Base-by-base conservation (phyloP, 2,329 filamentous ascomycete genomes). In the Fusarium veterinarium region DNA sequence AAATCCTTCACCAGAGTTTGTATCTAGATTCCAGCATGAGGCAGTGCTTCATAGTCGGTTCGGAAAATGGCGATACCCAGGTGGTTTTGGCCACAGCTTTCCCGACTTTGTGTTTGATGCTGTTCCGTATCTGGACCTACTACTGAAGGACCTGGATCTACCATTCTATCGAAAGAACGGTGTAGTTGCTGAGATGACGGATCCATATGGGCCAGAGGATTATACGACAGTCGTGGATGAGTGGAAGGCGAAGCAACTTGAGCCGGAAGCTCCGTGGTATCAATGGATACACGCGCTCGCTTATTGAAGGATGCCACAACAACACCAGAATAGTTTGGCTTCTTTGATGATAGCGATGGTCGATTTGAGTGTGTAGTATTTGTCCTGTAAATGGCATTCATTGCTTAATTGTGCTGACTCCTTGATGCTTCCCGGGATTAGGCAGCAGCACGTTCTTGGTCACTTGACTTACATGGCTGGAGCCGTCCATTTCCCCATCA, bases 91-190 rank as follows among this genome's bases (percentile, higher is more conserved):
- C 2, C 84, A 83, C 42, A 86, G 84, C 76, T 85, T 87, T 64
- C 91, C 91, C 0, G 92, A 93, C 78, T 91, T 95, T 72, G 90
- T 93, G 23, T 95, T 95, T 76, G 93, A 96, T 79, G 88, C 88
- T 0, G 79, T 95, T 60, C 92, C 92, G 8, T 96, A 94, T 65
- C 79, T 94, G 23, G 93, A 95, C 79, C 76, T 91, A 76, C 79
- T 95, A 77, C 78, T 93, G 67, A 81, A 83, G 8, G 93, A 95
- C 79, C 75, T 95, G 62, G 91, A 89, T 0, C 79, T 95, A 60
- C 82, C 85, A 23, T 82, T 83, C 19, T 84, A 87, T 71, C 82
- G 89, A 38, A 92, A 92, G 82, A 80, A 84, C 14, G 85, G 87
- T 1, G 83, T 81, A 76, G 75, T 86, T 57, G 81, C 81, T 2